Percentiles rank a stretch among this genome's conserved stretches.
Evolutionary conservation across 2,329 filamentous ascomycete species (phyloP).

Genomic region (Colletotrichum karsti): DNA sequence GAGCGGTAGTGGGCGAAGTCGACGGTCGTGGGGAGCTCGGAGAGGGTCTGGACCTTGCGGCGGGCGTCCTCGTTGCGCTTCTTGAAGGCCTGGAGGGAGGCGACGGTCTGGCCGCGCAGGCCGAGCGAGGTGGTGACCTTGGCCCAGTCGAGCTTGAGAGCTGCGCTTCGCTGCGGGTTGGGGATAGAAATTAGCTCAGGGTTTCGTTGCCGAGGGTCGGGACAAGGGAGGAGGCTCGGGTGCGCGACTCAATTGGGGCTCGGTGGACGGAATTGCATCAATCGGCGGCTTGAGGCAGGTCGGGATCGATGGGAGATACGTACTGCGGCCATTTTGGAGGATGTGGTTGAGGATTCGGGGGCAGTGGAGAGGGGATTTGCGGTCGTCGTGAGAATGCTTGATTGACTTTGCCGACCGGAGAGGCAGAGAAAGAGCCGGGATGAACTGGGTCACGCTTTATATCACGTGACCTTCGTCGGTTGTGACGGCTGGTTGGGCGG

Average conservation of each 20-base stretch:
- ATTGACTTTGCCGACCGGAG: conserved; percentile 54
- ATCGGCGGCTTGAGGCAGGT: conserved; percentile 29
- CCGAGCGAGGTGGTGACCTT: conserved; percentile 94
- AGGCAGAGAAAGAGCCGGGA: conserved; percentile 36
- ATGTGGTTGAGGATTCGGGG: conserved; percentile 53
- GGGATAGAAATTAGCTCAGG: conserved; percentile 64
- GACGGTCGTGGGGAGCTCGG: conserved; percentile 84
- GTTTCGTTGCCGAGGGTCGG: background rate
- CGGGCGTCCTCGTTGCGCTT: conserved; percentile 99
- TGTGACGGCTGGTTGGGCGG: background rate
- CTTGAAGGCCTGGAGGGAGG: conserved; percentile 95
- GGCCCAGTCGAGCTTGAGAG: conserved; percentile 99
- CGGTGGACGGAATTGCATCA: conserved; percentile 25
- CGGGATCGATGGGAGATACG: conserved; percentile 45
- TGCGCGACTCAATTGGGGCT: conserved; percentile 23
- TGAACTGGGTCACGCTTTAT: conserved; percentile 1
- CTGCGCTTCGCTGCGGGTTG: conserved; percentile 84
- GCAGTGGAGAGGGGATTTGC: conserved; percentile 57
- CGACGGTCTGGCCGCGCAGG: conserved; percentile 92
- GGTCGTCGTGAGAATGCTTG: conserved; percentile 57
- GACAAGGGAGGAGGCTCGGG: background rate
- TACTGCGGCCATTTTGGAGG: conserved; percentile 75
- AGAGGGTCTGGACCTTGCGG: conserved; percentile 87
- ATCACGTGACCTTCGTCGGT: conserved; percentile 41
- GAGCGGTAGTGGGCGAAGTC: conserved; percentile 95